Base-by-base conservation (phyloP, 768 basidiomycete species). In the Gymnopilus dilepis region DNA sequence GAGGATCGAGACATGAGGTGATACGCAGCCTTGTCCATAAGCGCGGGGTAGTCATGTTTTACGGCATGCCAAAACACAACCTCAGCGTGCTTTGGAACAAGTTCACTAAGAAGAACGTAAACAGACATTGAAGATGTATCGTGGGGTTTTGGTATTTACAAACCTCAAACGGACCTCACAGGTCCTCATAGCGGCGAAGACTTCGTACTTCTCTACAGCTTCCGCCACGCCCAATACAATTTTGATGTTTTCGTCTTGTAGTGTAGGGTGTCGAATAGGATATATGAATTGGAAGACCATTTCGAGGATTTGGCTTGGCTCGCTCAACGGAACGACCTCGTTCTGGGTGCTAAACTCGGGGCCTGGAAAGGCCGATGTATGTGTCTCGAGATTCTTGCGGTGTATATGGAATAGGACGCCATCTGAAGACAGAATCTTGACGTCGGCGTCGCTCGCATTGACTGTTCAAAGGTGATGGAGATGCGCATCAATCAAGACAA, bases 181-280 rank as follows among this genome's bases (percentile, higher is more conserved):
- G 34, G 61, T 58, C 17, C 64, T 64, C 58, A 68, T 69, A 12
- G 61, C 65, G 26, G 61, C 30, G 48, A 61, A 71, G 12, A 71
- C 63, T 37, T 65, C 60, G 34, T 67, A 69, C 45, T 65, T 67
- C 58, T 66, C 68, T 17, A 56, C 63, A 6, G 71, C 69, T 26
- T 72, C 68, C 4, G 69, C 65, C 3, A 70, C 30, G 1, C 33
- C 47, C 2, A 58, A 48, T 2, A 72, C 52, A 8, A 55, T 15
- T 21, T 65, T 57, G 37, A 67, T 60, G 3, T 56, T 26, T 6
- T 41, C 9, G 1, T 33, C 40, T 8, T 56, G 13, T 3, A 53
- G 51, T 9, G 19, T 53, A 13, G 51, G 51, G n/a, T 34, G 28
- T 22, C 28, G 17, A 15, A 11, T 31, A 4, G 51, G 51, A 31